phyloP scores from a whole-genome alignment of 805 yeast genomes.

The Henningerozyma blattae region DNA sequence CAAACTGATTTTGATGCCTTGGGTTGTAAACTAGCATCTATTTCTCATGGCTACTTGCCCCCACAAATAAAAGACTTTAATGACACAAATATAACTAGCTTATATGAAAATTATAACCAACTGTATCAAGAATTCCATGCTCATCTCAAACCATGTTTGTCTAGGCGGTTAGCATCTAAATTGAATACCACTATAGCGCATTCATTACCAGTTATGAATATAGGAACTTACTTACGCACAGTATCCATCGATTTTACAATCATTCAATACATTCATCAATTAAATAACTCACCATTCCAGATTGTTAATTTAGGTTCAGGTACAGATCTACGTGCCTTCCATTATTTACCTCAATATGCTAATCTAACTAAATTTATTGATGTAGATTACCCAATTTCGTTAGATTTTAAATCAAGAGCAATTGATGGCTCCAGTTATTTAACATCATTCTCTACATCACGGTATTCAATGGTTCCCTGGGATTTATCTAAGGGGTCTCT shows the following conservation, averaged over 20 bases:
- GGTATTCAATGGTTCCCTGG: constrained; percentile 20
- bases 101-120: background rate
- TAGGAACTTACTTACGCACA: constrained; percentile 60
- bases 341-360: constrained; percentile 20
- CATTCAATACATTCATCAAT: constrained; percentile 26
- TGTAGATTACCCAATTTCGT: constrained; percentile 38
- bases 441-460: constrained; percentile 15
- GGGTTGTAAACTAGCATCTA: constrained; percentile 50
- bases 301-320: constrained; percentile 59
- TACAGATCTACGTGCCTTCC: constrained; percentile 45
- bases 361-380: constrained; percentile 31
- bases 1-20: constrained; percentile 60
- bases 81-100: background rate
- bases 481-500: no score
- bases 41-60: constrained; percentile 34
- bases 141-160: background rate
- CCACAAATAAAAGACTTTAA: no score
- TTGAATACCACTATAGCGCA: constrained; percentile 9
- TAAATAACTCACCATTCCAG: constrained; percentile 27
- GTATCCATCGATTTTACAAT: constrained; percentile 37
- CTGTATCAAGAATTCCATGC: background rate
- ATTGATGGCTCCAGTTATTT: constrained; percentile 5
- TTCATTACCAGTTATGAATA: constrained; percentile 54
- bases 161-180: constrained; percentile 12
- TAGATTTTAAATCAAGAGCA: constrained; percentile 28